Evolutionary conservation across 441 rosid species (phyloP).

Genomic region (Dalechampia spathulata): DNA sequence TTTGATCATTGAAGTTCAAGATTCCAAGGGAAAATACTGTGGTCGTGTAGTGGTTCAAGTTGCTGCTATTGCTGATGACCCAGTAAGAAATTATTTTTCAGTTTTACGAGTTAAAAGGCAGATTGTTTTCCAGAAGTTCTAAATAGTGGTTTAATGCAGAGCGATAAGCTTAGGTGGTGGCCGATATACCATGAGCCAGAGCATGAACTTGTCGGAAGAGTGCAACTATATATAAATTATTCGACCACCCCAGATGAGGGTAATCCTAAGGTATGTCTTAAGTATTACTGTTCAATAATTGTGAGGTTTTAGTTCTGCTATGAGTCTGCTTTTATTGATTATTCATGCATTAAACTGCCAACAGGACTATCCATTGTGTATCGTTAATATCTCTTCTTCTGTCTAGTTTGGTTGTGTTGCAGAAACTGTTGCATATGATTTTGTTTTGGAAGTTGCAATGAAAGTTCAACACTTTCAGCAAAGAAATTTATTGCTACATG

Average conservation of each 20-base stretch:
- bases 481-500: constrained; percentile 66
- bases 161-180: constrained; percentile 89
- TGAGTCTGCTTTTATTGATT: not conserved
- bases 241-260: constrained; percentile 69
- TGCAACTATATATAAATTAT: constrained; percentile 62
- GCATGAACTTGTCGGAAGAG: constrained; percentile 78
- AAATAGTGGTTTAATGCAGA: constrained; percentile 34
- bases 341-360: not conserved
- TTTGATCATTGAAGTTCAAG: constrained; percentile 70
- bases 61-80: constrained; percentile 78
- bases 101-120: constrained; percentile 9
- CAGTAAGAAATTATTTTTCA: constrained; percentile 33
- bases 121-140: constrained; percentile 14
- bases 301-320: not conserved
- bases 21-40: constrained; percentile 63
- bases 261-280: constrained; percentile 42
- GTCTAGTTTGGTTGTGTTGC: constrained; percentile 80
- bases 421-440: constrained; percentile 94
- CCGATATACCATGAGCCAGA: constrained; percentile 84
- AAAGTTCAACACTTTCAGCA: constrained; percentile 73
- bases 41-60: constrained; percentile 84
- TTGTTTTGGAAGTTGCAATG: constrained; percentile 90
- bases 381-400: constrained; percentile 3
- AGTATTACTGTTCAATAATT: constrained; percentile 1
- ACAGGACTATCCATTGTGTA: not conserved